These are phyloP conservation scores for Penicillium sp. DNA, from an alignment of 2,329 filamentous ascomycete species.

Conservation along the genomic window DNA sequence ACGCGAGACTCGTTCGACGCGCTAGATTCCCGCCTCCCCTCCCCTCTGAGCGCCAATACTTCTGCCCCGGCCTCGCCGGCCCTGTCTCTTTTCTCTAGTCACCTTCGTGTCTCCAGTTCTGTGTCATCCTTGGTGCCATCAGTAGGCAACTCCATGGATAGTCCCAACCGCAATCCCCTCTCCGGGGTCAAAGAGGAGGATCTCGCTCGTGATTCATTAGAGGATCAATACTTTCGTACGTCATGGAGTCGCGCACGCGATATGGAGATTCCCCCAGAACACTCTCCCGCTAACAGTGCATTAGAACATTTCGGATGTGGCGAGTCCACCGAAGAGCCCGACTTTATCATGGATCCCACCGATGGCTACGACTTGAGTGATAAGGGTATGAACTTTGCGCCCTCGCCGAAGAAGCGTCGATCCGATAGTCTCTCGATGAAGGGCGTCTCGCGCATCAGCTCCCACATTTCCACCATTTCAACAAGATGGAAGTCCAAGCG, in stretches of 20 bases:
- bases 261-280: too few species aligned
- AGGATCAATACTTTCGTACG: conserved; percentile 73
- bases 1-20: conserved; percentile 26
- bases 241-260: conserved; percentile 22
- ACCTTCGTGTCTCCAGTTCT: conserved; percentile 60
- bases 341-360: conserved; percentile 30
- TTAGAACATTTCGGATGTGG: conserved; percentile 40
- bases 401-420: conserved; percentile 56
- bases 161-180: conserved; percentile 63
- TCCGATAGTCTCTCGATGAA: conserved; percentile 49
- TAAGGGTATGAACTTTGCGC: conserved; percentile 62
- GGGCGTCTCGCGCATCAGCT: conserved; percentile 64
- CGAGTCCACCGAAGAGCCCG: conserved; percentile 31
- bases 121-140: conserved; percentile 70
- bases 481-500: conserved; percentile 40
- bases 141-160: conserved; percentile 51
- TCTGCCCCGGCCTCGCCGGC: conserved; percentile 43
- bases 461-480: conserved; percentile 74
- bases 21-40: conserved; percentile 22
- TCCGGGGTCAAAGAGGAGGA: conserved; percentile 86
- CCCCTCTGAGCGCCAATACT: conserved; percentile 31
- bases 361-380: conserved; percentile 54
- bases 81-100: conserved; percentile 43
- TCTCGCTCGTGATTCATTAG: conserved; percentile 55
- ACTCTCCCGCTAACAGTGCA: conserved; percentile 5